A percentile compares a stretch with the other conserved stretches of the same genome.
Conservation (phyloP, 1,284 basidiomycete genomes). For the Stereum hirsutum region DNA sequence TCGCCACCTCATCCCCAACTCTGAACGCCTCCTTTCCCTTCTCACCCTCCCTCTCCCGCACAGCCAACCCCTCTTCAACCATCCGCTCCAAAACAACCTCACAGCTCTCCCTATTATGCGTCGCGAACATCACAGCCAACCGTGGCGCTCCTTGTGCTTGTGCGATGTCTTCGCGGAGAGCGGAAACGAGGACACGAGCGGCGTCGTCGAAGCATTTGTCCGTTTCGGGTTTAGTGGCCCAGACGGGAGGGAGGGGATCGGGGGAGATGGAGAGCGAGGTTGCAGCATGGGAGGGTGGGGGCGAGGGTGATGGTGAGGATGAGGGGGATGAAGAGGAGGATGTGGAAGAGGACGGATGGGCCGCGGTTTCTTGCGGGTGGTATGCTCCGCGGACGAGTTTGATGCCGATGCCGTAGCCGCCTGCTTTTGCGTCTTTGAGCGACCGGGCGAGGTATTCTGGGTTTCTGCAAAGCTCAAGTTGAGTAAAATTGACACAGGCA, state of each 20-base stretch:
- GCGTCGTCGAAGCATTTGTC: slow-evolving; percentile 77
- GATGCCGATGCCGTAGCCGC: slow-evolving; percentile 78
- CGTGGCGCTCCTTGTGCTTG: slow-evolving; percentile 20
- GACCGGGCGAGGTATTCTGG: slow-evolving; percentile 60
- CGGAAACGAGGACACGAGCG: slow-evolving; percentile 49
- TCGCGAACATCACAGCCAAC: slow-evolving; percentile 76
- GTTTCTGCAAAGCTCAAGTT: slow-evolving; percentile 33
- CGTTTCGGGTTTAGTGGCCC: slow-evolving; percentile 63
- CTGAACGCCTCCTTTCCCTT: slow-evolving; percentile 24
- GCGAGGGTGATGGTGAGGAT: too few relatives aligned
- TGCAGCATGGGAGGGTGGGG: too few relatives aligned
- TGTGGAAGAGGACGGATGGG: slow-evolving; percentile 16
- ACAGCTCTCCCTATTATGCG: slow-evolving; percentile 74
- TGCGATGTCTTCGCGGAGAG: slow-evolving; percentile 38
- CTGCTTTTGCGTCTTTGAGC: slow-evolving; percentile 58
- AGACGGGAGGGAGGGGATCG: slow-evolving; percentile 55
- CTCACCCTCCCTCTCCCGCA: slow-evolving; percentile 12
- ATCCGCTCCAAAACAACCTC: slow-evolving; percentile 55
- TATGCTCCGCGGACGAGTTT: slow-evolving; percentile 97
- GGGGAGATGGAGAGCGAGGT: slow-evolving; percentile 38
- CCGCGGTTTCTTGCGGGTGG: slow-evolving; percentile 60
- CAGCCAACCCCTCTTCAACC: slow-evolving; percentile 47
- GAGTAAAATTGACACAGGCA: slow-evolving; percentile 1
- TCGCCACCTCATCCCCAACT: slow-evolving; percentile 45
- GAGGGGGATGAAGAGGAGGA: too few relatives aligned